Conservation (phyloP, 2,329 filamentous ascomycete species). For the Microsporum audouinii region DNA sequence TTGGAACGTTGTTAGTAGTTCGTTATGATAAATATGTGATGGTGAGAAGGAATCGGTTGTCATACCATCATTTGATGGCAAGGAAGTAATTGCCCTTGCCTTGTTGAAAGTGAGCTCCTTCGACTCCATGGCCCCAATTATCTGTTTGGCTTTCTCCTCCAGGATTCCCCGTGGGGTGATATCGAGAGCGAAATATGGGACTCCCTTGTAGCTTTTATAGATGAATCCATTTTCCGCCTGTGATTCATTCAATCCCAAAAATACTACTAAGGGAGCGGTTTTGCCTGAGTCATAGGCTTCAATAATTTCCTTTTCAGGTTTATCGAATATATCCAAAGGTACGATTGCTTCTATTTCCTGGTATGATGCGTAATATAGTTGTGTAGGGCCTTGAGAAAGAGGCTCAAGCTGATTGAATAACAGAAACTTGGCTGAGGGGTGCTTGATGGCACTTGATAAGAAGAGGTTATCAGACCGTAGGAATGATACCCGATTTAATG, state of each 20-base stretch:
- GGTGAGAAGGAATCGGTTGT: not conserved
- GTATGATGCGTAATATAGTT: constrained; percentile 57
- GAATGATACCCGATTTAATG: constrained; percentile 41
- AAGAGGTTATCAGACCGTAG: constrained; percentile 38
- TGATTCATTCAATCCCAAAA: constrained; percentile 69
- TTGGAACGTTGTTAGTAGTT: not conserved
- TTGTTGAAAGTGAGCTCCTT: constrained; percentile 55
- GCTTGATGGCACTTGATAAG: constrained; percentile 37
- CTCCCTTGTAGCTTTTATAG: constrained; percentile 56
- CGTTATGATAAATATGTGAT: no score
- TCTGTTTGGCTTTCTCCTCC: constrained; percentile 47
- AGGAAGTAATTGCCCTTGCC: constrained; percentile 51
- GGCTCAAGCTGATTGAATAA: constrained; percentile 70
- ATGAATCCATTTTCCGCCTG: constrained; percentile 31
- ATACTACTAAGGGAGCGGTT: constrained; percentile 61
- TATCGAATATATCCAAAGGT: constrained; percentile 57
- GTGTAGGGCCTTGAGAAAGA: constrained; percentile 48
- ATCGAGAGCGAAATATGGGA: constrained; percentile 82
- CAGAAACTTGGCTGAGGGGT: constrained; percentile 51
- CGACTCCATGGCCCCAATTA: constrained; percentile 50
- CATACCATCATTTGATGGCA: constrained; percentile 52
- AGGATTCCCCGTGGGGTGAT: constrained; percentile 60
- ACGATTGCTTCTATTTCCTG: constrained; percentile 60
- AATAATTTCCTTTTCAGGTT: constrained; percentile 60
- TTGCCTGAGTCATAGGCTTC: constrained; percentile 61